Evolutionary conservation across 345 rosid genomes (phyloP), one percentile per base, ranked within the genome.

Genomic region (Gossypium raimondii): DNA sequence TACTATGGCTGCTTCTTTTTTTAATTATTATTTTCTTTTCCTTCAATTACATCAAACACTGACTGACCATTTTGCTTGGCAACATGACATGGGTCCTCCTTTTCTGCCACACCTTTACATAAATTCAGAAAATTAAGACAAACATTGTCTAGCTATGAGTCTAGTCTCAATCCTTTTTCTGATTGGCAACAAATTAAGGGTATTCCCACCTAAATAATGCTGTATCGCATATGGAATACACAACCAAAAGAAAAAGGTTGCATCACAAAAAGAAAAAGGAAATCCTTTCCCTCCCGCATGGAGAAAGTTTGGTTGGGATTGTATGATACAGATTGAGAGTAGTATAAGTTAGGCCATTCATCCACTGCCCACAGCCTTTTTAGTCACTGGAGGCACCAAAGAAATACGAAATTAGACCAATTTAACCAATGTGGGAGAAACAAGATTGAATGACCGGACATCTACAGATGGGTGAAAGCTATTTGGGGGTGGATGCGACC

Each of bases 51-150:
- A 12, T 63, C 41, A 18, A 71, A 52, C 25, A 29, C 60, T 4
- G 7, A 3, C 73, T 51, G 45, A 70, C 60, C 60, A 48, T 65
- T 38, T 27, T 77, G 72, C 34, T 61, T 3, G 7, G 14, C 56
- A 83, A 68, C 79, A 75, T 78, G 78, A 18, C 59, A 62, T 51
- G 77, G 75, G 77, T 75, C 72, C 77, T 76, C 68, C 77, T 76
- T 70, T 56, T 52, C 29, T 71, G 79, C 74, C 62, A 57, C 58
- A 73, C 52, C 63, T 56, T 53, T 45, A 12, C 73, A 51, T 59
- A 45, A 34, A 52, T 69, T 75, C 70, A 72, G 58, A 68, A 29
- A 60, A 58, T 51, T 29, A 24, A 60, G 52, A 17, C 43, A 27
- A 50, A 69, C 25, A 51, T 51, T 34, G 2, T 8, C 10, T 44